A percentile compares a stretch with the other conserved stretches of the same genome.
phyloP scores from a whole-genome alignment of 169 alveolate species.

The Plasmodium chabaudi region DNA sequence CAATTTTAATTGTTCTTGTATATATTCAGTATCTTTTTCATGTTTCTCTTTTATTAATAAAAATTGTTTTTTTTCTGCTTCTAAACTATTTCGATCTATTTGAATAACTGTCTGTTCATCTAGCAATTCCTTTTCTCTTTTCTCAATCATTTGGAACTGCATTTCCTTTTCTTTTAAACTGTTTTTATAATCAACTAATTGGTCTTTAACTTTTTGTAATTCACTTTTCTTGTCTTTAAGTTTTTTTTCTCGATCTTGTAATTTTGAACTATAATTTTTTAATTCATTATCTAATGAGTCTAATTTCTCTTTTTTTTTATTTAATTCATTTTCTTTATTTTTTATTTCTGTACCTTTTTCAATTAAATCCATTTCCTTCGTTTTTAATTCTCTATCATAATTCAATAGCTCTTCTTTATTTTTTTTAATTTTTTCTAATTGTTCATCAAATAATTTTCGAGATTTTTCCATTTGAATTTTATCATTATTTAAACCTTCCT shows the following conservation, averaged over 20 bases:
- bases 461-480: slow-evolving; percentile 65
- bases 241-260: slow-evolving; percentile 73
- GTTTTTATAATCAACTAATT: slow-evolving; percentile 61
- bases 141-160: slow-evolving; percentile 63
- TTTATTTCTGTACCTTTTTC: slow-evolving; percentile 61
- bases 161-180: slow-evolving; percentile 61
- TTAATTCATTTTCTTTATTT: slow-evolving; percentile 44
- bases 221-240: slow-evolving; percentile 64
- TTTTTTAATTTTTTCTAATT: slow-evolving; percentile 65
- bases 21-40: slow-evolving; percentile 67
- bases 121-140: slow-evolving; percentile 62
- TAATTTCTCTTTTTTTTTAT: slow-evolving; percentile 54
- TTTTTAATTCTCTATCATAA: slow-evolving; percentile 61
- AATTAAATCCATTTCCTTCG: slow-evolving; percentile 46
- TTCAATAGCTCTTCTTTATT: slow-evolving; percentile 63
- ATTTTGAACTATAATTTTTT: slow-evolving; percentile 42
- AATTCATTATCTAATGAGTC: slow-evolving; percentile 44
- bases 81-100: slow-evolving; percentile 63
- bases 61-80: slow-evolving; percentile 73
- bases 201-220: slow-evolving; percentile 71
- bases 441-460: slow-evolving; percentile 70
- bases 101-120: slow-evolving; percentile 73
- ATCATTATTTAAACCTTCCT: slow-evolving; percentile 52
- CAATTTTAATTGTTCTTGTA: slow-evolving; percentile 71
- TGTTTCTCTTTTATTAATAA: slow-evolving; percentile 66